A percentile compares a stretch with the other conserved stretches of the same genome.
These are phyloP conservation scores for Capsicum chinense DNA, from an alignment of 257 asterid genomes.

Conservation along the genomic window DNA sequence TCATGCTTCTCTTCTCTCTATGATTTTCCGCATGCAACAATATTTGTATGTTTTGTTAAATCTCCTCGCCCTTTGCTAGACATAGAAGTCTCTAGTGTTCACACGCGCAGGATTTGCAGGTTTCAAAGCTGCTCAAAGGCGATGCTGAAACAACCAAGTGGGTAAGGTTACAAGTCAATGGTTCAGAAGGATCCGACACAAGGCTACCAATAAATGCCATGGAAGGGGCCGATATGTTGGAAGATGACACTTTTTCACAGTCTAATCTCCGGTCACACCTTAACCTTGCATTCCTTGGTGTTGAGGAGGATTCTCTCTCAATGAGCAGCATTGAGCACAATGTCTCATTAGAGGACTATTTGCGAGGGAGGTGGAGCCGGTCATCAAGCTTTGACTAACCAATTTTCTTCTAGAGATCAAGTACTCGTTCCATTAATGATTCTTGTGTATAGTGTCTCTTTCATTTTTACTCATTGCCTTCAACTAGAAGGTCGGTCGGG, in stretches of 20 bases:
- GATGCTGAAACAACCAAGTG: slow-evolving; percentile 65
- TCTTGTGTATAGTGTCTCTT: slow-evolving; percentile 30
- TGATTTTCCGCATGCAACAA: neutral
- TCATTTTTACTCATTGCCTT: neutral
- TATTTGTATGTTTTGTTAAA: neutral
- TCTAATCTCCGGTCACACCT: slow-evolving; percentile 79
- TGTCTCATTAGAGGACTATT: slow-evolving; percentile 76
- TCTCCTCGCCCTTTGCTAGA: neutral
- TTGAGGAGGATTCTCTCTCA: slow-evolving; percentile 73
- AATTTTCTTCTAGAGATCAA: slow-evolving; percentile 28
- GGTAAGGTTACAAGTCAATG: slow-evolving; percentile 73
- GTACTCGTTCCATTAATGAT: slow-evolving; percentile 31
- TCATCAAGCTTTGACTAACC: slow-evolving; percentile 88
- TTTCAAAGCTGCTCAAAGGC: slow-evolving; percentile 81
- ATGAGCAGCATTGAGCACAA: slow-evolving; percentile 84
- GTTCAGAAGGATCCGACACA: slow-evolving; percentile 51
- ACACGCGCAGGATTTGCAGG: slow-evolving; percentile 40
- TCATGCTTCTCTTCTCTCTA: neutral
- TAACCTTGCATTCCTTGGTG: slow-evolving; percentile 83
- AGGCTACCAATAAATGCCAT: slow-evolving; percentile 35
- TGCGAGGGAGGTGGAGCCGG: slow-evolving; percentile 82
- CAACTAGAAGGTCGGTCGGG: slow-evolving; percentile 18
- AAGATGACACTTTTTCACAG: slow-evolving; percentile 65
- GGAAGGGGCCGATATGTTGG: slow-evolving; percentile 64
- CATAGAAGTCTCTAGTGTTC: slow-evolving; percentile 2